Conservation (phyloP, 2,329 filamentous ascomycete species). For the Colletotrichum tropicicola region DNA sequence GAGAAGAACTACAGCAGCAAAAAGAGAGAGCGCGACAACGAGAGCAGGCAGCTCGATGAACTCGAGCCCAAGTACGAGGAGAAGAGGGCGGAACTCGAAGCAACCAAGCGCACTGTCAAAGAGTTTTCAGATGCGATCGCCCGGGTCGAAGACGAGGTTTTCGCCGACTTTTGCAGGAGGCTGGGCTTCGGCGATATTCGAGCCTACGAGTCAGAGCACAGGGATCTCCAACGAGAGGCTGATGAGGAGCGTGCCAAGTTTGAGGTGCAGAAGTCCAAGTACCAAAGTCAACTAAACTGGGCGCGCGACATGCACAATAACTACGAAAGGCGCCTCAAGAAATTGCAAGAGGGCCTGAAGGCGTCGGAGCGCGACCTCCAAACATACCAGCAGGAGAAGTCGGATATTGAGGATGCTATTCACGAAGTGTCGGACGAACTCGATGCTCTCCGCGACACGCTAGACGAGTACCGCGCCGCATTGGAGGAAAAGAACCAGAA, state of each 20-base stretch:
- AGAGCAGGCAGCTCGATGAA: constrained; percentile 77
- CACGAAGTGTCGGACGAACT: constrained; percentile 79
- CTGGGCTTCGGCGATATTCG: constrained; percentile 91
- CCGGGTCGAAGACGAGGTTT: constrained; percentile 88
- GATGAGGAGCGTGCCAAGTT: constrained; percentile 89
- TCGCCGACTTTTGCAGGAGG: constrained; percentile 83
- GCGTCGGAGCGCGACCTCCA: constrained; percentile 76
- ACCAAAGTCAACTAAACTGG: constrained; percentile 71
- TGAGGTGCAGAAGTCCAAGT: constrained; percentile 80
- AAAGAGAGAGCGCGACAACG: constrained; percentile 80
- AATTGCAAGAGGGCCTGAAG: constrained; percentile 72
- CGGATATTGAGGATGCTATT: constrained; percentile 76
- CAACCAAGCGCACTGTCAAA: constrained; percentile 57
- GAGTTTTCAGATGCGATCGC: constrained; percentile 72
- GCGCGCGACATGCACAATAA: constrained; percentile 61
- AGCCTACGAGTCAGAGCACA: constrained; percentile 93
- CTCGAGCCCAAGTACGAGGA: constrained; percentile 81
- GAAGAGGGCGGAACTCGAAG: constrained; percentile 74
- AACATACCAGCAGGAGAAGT: constrained; percentile 76
- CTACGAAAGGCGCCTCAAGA: constrained; percentile 74
- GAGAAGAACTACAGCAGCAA: constrained; percentile 88
- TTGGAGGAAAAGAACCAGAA: constrained; percentile 76
- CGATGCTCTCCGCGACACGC: constrained; percentile 76
- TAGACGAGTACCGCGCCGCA: constrained; percentile 74
- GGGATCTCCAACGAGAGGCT: constrained; percentile 89